Percentiles rank a stretch among this genome's conserved stretches.
phyloP scores from a whole-genome alignment of 2,329 filamentous ascomycete species.

The Colletotrichum sp. region DNA sequence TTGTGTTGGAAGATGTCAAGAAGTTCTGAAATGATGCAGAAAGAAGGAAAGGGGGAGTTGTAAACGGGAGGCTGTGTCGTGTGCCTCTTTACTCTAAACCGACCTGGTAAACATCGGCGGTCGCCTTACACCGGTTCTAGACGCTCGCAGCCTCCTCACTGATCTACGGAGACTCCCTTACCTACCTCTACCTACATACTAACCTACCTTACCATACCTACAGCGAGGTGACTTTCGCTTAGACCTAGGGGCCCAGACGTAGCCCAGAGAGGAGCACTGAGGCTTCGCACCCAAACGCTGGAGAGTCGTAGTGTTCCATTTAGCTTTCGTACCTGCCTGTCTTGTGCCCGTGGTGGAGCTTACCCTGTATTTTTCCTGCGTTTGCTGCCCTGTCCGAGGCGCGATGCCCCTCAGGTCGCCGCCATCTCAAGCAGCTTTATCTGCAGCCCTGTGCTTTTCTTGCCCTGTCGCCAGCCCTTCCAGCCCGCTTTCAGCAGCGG shows the following conservation, averaged over 20 bases:
- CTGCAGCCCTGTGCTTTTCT: not conserved
- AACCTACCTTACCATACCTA: not conserved
- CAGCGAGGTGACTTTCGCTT: not conserved
- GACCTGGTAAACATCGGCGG: not conserved
- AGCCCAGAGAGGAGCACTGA: not conserved
- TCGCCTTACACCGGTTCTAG: conserved; percentile 3
- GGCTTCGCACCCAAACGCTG: not conserved
- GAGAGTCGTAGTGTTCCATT: not conserved
- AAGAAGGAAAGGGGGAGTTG: not conserved
- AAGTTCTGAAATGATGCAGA: not conserved
- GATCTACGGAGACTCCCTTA: not conserved
- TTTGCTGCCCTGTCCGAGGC: not conserved
- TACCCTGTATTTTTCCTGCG: not conserved
- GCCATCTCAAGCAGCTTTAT: not conserved
- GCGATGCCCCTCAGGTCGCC: not conserved
- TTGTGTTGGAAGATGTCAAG: not conserved
- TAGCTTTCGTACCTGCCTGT: conserved; percentile 9
- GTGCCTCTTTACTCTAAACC: conserved; percentile 7
- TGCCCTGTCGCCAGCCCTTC: conserved; percentile 2
- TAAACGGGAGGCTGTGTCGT: not conserved
- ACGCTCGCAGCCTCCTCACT: not conserved
- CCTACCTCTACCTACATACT: not conserved
- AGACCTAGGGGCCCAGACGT: not conserved
- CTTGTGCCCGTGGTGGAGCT: not conserved
- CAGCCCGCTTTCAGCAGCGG: conserved; percentile 1